A percentile compares a stretch with the other conserved stretches of the same genome.
Evolutionary conservation across 768 basidiomycete species (phyloP).

Genomic region (Gloeostereum incarnatum): DNA sequence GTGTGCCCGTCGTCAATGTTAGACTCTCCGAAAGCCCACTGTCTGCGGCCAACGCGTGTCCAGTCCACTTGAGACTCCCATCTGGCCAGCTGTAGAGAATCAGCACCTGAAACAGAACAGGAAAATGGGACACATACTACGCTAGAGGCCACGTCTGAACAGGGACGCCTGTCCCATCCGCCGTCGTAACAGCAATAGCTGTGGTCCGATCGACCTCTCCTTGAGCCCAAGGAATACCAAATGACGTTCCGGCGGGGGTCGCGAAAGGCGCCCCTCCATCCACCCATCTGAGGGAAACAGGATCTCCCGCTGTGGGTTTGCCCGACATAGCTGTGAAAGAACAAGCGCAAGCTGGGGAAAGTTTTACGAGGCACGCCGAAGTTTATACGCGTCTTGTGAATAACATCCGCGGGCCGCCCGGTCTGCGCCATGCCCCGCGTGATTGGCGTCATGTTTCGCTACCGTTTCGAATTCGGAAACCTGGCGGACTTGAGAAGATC

Average conservation of each 20-base stretch:
- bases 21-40: slow-evolving; percentile 14
- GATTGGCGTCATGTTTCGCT: too few relatives aligned
- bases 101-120: not conserved
- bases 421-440: too few relatives aligned
- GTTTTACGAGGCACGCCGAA: too few relatives aligned
- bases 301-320: slow-evolving; percentile 13
- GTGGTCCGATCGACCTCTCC: slow-evolving; percentile 28
- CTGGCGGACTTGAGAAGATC: too few relatives aligned
- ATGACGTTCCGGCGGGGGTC: slow-evolving; percentile 23
- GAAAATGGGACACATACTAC: slow-evolving; percentile 14
- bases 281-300: slow-evolving; percentile 22
- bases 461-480: too few relatives aligned
- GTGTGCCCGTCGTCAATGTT: slow-evolving; percentile 19
- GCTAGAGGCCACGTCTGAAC: slow-evolving; percentile 27
- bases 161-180: slow-evolving; percentile 14
- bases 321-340: slow-evolving; percentile 3
- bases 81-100: slow-evolving; percentile 23
- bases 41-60: slow-evolving; percentile 23
- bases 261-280: slow-evolving; percentile 18
- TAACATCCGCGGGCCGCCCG: too few relatives aligned
- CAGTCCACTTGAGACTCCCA: slow-evolving; percentile 29
- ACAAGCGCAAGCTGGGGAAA: too few relatives aligned
- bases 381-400: too few relatives aligned
- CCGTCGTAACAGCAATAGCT: slow-evolving; percentile 12
- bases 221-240: slow-evolving; percentile 26